Evolutionary conservation across 2,329 filamentous ascomycete genomes (phyloP), one percentile per base, ranked within the genome.

Genomic region (Aspergillus puulaauensis): DNA sequence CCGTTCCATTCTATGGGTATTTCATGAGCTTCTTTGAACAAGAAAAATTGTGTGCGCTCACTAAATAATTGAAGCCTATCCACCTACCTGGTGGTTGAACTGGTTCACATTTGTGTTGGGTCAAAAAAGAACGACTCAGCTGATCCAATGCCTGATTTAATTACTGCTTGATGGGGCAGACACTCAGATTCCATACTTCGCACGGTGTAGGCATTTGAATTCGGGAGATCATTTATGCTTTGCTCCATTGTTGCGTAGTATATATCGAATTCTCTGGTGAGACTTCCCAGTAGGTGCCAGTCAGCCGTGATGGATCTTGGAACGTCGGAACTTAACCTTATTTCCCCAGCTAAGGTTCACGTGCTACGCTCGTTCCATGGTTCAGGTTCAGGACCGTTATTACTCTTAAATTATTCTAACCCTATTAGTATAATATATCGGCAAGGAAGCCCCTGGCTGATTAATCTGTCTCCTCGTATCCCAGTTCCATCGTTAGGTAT

Each of bases 251-350:
- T 6, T 14, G 14, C 35, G 15, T n/a, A 37, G 15, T n/a, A 6
- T n/a, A n/a, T 37, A 37, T n/a, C 14, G 12, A 6, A n/a, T 37
- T 37, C 12, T 37, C 14, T 15, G 35, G 15, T 37, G 35, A 5
- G 12, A 37, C 15, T n/a, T 37, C 35, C 9, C 12, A 37, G 35
- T 37, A 37, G 35, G 6, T 14, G n/a, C 14, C 12, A n/a, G 8
- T 37, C 35, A 15, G 51, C 49, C 52, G 46, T 55, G 17, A 40
- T 27, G 37, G 31, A 50, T 40, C 12, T 37, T 52, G 40, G 47
- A 43, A 54, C 44, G 27, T 43, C 51, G 55, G 62, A 65, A 62
- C 63, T 63, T 65, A 65, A 65, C 63, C 63, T 65, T 65, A 65
- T 61, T 64, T 60, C 45, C 40, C 52, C 41, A 43, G 41, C n/a